Base-by-base conservation (phyloP, 2,329 filamentous ascomycete genomes). In the Gnomoniopsis smithogilvyi region DNA sequence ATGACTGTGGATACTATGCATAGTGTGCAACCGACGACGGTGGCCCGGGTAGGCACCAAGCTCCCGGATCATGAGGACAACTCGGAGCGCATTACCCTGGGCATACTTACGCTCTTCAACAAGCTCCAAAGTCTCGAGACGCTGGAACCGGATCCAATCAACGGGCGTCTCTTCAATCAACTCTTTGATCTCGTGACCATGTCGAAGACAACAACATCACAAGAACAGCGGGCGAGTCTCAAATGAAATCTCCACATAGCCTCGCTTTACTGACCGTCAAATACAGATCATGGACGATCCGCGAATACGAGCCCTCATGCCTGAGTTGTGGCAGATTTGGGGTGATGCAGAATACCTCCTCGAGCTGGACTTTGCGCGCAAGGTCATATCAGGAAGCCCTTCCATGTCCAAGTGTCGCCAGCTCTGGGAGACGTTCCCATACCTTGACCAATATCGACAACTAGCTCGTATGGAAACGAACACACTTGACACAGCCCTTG, bases 111-210 rank as follows among this genome's bases (percentile, higher is more conserved):
- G 1, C 38, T 58, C 11, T 58, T 53, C n/a, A 17, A 52, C 30
- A 58, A 52, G 2, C 19, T 58, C 15, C 55, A 30, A 6, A 17
- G 26, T 4, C 55, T 58, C 30, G 55, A 58, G 7, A 58, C 4
- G 30, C 30, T 58, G 14, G 48, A 58, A 10, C 55, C 55, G 26
- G 49, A 58, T 22, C 55, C 55, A 12, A 22, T 58, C 55, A 58
- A 58, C 24, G 55, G 55, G 3, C 46, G 55, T 17, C 55, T 58
- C 38, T 58, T 58, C 49, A 58, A 58, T 41, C 55, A 58, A n/a
- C 33, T 58, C 4, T 58, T 58, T 48, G 55, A 58, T 22, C 55
- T 58, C 49, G 55, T 58, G 49, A 58, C 55, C 41, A 53, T 58
- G 34, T 58, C 55, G 7, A 58, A 58, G 19, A 58, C 55, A 14